Conservation (phyloP, 306 rosid species). For the Pyrus bretschneideri region DNA sequence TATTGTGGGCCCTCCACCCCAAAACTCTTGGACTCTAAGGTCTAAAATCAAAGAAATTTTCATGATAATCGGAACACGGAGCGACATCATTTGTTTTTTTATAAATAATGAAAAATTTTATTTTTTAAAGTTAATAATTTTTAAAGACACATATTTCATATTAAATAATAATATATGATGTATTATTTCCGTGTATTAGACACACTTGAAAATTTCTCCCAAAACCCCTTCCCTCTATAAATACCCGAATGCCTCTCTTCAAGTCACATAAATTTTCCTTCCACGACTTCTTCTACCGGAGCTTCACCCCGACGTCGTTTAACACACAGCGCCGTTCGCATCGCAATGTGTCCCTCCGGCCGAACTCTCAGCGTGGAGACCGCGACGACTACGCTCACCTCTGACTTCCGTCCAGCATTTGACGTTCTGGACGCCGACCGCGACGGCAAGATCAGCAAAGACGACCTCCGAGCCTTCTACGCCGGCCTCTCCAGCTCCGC, state of each 20-base stretch:
- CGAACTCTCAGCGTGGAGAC: neutral
- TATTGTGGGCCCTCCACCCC: neutral
- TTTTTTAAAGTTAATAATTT: no score
- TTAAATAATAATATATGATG: no score
- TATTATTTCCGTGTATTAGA: no score
- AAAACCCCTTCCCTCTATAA: neutral
- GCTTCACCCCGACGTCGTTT: neutral
- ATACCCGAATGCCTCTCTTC: neutral
- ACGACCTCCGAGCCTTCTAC: slow-evolving; percentile 69
- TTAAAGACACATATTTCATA: no score
- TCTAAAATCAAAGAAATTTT: no score
- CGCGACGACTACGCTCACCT: neutral
- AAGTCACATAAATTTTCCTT: neutral
- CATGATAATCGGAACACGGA: no score
- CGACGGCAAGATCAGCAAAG: slow-evolving; percentile 77
- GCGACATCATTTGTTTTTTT: no score
- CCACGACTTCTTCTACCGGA: neutral
- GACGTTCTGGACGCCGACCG: slow-evolving; percentile 65
- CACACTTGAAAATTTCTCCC: no score
- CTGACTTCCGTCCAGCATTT: slow-evolving; percentile 59
- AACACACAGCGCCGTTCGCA: neutral
- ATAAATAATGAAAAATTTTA: no score
- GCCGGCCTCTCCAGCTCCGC: slow-evolving; percentile 15
- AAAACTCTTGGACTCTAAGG: neutral
- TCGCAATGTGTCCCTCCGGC: slow-evolving; percentile 60